Conservation (phyloP, 192 early-diverging fungal genomes). For the Gamsiella multidivaricata region DNA sequence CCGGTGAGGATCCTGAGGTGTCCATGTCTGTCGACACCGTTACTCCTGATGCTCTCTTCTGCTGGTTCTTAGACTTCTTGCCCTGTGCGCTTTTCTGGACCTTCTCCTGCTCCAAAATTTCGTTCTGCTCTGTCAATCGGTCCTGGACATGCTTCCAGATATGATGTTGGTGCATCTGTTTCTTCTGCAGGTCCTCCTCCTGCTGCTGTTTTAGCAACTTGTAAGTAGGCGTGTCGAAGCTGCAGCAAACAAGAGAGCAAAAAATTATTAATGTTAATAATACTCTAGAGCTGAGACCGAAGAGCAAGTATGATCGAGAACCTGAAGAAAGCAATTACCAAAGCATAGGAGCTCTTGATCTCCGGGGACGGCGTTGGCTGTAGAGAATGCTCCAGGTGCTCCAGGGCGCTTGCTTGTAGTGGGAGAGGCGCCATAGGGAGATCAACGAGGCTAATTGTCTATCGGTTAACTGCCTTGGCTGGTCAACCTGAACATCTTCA, state of each 20-base stretch:
- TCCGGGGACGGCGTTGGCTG: conserved; percentile 22
- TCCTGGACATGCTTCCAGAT: conserved; percentile 54
- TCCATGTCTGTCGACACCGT: background rate
- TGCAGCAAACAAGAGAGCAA: background rate
- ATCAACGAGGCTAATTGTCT: conserved; percentile 30
- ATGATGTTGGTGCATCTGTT: conserved; percentile 40
- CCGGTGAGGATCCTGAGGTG: background rate
- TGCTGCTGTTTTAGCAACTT: conserved; percentile 25
- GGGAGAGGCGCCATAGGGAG: conserved; percentile 34
- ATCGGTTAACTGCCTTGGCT: conserved; percentile 27
- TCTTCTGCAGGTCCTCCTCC: conserved; percentile 27
- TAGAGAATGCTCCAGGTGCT: conserved; percentile 51
- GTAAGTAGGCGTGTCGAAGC: conserved; percentile 41
- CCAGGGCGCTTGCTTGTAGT: conserved; percentile 42
- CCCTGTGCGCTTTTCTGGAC: background rate
- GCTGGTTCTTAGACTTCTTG: conserved; percentile 10
- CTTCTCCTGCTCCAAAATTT: conserved; percentile 32
- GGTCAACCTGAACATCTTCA: conserved; percentile 23
- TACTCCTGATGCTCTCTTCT: background rate
- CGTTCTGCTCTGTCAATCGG: conserved; percentile 40
- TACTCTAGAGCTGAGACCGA: background rate
- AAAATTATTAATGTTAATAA: background rate
- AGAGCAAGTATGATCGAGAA: background rate
- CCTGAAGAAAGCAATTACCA: conserved; percentile 12
- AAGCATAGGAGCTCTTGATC: conserved; percentile 29